phyloP scores from a whole-genome alignment of 2,329 filamentous ascomycete species.

The Pseudocercospora fuligena region DNA sequence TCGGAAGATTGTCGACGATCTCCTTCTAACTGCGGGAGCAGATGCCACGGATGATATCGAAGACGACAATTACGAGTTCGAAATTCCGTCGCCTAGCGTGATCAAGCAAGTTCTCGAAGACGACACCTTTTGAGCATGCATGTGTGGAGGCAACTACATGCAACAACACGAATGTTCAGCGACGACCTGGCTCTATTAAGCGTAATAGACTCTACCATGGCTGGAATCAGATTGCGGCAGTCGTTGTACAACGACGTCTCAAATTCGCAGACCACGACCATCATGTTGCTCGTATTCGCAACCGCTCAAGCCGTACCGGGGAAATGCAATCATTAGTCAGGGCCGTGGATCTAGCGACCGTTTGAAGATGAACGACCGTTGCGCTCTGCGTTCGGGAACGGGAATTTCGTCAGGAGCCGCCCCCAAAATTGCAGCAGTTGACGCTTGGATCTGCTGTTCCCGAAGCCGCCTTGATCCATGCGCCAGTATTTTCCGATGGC shows the following conservation, averaged over 20 bases:
- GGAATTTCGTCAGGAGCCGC: slow-evolving; percentile 1
- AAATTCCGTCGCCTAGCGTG: slow-evolving; percentile 55
- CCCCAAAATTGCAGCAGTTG: slow-evolving; percentile 6
- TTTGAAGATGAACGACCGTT: slow-evolving; percentile 6
- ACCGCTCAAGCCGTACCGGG: background rate
- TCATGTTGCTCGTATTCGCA: background rate
- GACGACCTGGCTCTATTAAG: background rate
- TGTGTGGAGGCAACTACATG: background rate
- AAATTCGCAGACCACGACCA: background rate
- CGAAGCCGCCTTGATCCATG: slow-evolving; percentile 3
- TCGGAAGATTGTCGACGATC: slow-evolving; percentile 78
- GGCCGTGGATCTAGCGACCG: slow-evolving; percentile 4
- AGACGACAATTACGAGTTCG: slow-evolving; percentile 45
- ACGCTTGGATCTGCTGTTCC: slow-evolving; percentile 8
- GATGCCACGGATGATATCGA: slow-evolving; percentile 56
- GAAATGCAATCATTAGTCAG: background rate
- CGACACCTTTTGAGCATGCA: slow-evolving; percentile 49
- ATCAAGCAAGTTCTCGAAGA: slow-evolving; percentile 52
- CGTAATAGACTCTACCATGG: background rate
- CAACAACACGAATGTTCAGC: background rate
- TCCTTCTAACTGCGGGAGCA: slow-evolving; percentile 75
- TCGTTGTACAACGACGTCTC: background rate
- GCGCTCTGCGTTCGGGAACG: background rate
- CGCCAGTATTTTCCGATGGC: slow-evolving; percentile 1
- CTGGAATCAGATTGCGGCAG: background rate